A percentile compares a stretch with the other conserved stretches of the same genome.
Evolutionary conservation across 495 filamentous ascomycete species (phyloP).

Genomic region (Talaromyces borbonicus): DNA sequence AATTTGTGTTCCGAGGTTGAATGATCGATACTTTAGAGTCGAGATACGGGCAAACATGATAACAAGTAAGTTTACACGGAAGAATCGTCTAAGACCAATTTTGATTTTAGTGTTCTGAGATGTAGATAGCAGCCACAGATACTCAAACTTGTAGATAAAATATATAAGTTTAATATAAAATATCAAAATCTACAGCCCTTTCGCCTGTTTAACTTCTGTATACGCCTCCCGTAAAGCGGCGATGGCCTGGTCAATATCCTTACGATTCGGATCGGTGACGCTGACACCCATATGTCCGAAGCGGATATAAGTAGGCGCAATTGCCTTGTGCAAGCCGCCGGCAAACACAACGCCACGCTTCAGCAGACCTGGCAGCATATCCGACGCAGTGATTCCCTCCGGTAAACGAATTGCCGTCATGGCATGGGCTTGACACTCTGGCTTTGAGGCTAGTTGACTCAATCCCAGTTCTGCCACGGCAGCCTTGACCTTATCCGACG

Average conservation of each 20-base stretch:
- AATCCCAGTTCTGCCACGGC: constrained; percentile 69
- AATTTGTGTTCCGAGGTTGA: no score
- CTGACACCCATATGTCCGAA: constrained; percentile 97
- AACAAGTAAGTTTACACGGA: no score
- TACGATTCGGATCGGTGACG: constrained; percentile 45
- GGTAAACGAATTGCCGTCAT: constrained; percentile 98
- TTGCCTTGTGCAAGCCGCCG: constrained; percentile 85
- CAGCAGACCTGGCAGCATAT: constrained; percentile 74
- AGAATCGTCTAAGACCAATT: no score
- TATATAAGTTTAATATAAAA: background rate
- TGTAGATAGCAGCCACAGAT: no score
- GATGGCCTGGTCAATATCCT: constrained; percentile 76
- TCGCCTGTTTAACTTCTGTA: constrained; percentile 51
- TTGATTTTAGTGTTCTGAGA: no score
- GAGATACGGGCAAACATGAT: no score
- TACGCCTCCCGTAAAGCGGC: constrained; percentile 64
- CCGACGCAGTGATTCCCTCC: constrained; percentile 64
- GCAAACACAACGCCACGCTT: constrained; percentile 92
- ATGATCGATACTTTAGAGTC: no score
- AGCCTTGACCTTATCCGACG: constrained; percentile 75
- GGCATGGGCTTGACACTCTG: constrained; percentile 85
- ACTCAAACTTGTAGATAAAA: no score
- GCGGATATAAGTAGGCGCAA: constrained; percentile 59
- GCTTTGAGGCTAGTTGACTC: constrained; percentile 71
- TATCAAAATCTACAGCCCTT: constrained; percentile 27